A percentile compares a stretch with the other conserved stretches of the same genome.
Conservation (phyloP, 2,329 filamentous ascomycete species). For the Trichophyton benhamiae region DNA sequence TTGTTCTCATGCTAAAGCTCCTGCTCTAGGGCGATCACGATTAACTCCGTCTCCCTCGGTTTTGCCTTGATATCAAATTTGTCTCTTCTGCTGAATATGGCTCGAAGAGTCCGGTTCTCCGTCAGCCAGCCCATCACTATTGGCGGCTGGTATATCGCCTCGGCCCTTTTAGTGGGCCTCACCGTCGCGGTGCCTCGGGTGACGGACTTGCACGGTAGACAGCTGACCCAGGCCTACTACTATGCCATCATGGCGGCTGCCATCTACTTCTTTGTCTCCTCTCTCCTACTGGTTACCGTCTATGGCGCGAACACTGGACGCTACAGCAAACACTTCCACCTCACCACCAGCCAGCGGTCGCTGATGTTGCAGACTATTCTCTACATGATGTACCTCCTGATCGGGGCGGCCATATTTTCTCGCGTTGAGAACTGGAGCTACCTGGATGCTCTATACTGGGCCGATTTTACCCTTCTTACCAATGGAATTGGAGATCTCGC, state of each 20-base stretch:
- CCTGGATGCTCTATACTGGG: slow-evolving; percentile 26
- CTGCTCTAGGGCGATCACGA: slow-evolving; percentile 34
- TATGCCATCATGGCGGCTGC: slow-evolving; percentile 47
- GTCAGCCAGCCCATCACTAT: slow-evolving; percentile 50
- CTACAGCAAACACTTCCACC: slow-evolving; percentile 44
- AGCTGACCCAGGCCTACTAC: slow-evolving; percentile 47
- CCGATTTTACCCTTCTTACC: slow-evolving; percentile 26
- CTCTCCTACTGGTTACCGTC: slow-evolving; percentile 44
- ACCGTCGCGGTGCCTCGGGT: slow-evolving; percentile 35
- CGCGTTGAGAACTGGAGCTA: slow-evolving; percentile 26
- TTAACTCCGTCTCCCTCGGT: slow-evolving; percentile 45
- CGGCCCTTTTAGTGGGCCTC: slow-evolving; percentile 42
- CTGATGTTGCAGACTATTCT: slow-evolving; percentile 35
- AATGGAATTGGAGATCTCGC: slow-evolving; percentile 25
- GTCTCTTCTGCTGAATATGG: slow-evolving; percentile 48
- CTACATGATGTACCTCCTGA: slow-evolving; percentile 30
- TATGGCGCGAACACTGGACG: slow-evolving; percentile 43
- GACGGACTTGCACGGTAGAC: slow-evolving; percentile 31
- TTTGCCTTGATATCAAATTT: slow-evolving; percentile 44
- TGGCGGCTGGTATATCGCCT: slow-evolving; percentile 45
- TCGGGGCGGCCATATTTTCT: slow-evolving; percentile 29
- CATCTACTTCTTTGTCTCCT: slow-evolving; percentile 45
- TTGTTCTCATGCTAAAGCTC: slow-evolving; percentile 1
- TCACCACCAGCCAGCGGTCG: slow-evolving; percentile 46
- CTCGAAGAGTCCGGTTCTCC: slow-evolving; percentile 41